phyloP scores from a whole-genome alignment of 2,329 filamentous ascomycete species.

The Trichophaea hybrida region DNA sequence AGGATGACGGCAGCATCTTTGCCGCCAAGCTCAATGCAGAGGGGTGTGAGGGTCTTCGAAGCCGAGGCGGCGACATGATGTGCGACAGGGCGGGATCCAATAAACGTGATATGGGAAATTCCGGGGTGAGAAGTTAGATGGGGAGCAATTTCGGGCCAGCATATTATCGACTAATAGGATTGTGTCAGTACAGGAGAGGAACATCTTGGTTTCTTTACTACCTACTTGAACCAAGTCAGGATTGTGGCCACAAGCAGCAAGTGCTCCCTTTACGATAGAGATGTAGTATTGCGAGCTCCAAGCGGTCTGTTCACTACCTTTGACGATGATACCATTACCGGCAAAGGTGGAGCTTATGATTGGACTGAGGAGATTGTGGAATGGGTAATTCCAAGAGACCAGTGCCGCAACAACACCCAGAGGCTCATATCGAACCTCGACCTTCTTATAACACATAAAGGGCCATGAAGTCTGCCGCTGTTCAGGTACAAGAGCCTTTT shows the following conservation, averaged over 20 bases:
- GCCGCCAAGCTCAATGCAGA: conserved; percentile 82
- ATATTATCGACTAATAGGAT: conserved; percentile 46
- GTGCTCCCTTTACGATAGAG: conserved; percentile 60
- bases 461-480: conserved; percentile 42
- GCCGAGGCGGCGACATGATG: conserved; percentile 78
- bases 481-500: conserved; percentile 59
- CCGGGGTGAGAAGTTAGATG: conserved; percentile 72
- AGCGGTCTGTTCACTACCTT: conserved; percentile 87
- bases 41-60: conserved; percentile 69
- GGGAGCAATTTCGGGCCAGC: conserved; percentile 71
- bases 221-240: conserved; percentile 57
- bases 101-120: conserved; percentile 87
- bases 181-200: not conserved
- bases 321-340: conserved; percentile 79
- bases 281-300: conserved; percentile 82
- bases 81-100: conserved; percentile 75
- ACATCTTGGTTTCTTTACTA: not conserved
- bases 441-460: conserved; percentile 90
- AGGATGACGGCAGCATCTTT: conserved; percentile 88
- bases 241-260: conserved; percentile 69
- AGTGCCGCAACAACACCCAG: conserved; percentile 83
- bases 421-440: conserved; percentile 80
- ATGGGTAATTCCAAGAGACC: conserved; percentile 75
- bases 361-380: conserved; percentile 80
- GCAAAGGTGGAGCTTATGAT: conserved; percentile 82